A percentile compares a stretch with the other conserved stretches of the same genome.
These are phyloP conservation scores for Mortierella sp. DNA, from an alignment of 371 early-diverging fungal genomes.

Conservation along the genomic window DNA sequence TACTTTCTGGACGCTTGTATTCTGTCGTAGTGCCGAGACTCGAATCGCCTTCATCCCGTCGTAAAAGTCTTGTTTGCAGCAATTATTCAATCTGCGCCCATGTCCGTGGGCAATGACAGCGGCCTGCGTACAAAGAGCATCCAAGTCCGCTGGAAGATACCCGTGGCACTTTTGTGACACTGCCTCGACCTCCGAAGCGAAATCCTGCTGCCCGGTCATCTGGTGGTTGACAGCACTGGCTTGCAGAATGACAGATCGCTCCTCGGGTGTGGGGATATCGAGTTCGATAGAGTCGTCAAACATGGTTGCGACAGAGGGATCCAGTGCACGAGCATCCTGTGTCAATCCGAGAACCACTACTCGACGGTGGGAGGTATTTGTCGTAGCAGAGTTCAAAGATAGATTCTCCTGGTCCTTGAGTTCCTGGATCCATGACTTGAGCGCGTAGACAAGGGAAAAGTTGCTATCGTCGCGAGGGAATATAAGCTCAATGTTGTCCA, in stretches of 20 bases:
- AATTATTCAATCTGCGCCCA: conserved; percentile 25
- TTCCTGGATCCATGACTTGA: conserved; percentile 47
- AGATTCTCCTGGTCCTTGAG: conserved; percentile 19
- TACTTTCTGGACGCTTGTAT: conserved; percentile 64
- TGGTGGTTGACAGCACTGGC: conserved; percentile 39
- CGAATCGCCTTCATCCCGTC: conserved; percentile 52
- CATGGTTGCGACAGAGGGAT: conserved; percentile 18
- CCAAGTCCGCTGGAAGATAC: conserved; percentile 70
- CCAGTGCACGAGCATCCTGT: conserved; percentile 25
- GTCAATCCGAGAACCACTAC: conserved; percentile 31
- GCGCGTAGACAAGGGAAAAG: conserved; percentile 53
- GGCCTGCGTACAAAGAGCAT: conserved; percentile 65
- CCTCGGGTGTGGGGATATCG: conserved; percentile 69
- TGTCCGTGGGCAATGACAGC: conserved; percentile 34
- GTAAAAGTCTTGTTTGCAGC: conserved; percentile 20
- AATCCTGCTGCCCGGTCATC: neutral
- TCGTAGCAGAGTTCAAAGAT: neutral
- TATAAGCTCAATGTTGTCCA: conserved; percentile 71
- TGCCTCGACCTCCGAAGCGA: conserved; percentile 22
- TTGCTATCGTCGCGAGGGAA: conserved; percentile 62
- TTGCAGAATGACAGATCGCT: conserved; percentile 61
- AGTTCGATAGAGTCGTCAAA: conserved; percentile 61
- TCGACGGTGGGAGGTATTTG: neutral
- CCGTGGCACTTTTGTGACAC: conserved; percentile 67
- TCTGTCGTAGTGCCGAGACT: conserved; percentile 58